Percentiles rank a stretch among this genome's conserved stretches.
Conservation (phyloP, 805 yeast species). For the Wickerhamiella cacticola region DNA sequence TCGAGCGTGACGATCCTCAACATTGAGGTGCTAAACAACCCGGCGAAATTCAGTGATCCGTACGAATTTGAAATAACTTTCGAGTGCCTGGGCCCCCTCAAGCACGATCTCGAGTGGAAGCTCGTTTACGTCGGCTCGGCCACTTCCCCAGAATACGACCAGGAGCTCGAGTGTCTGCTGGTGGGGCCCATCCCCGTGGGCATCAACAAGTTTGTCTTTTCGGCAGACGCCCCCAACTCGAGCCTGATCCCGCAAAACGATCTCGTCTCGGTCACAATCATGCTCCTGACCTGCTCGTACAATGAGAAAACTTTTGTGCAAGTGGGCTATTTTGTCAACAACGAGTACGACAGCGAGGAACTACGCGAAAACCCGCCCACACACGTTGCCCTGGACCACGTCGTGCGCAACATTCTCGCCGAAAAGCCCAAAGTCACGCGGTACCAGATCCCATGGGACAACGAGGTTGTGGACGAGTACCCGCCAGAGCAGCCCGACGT, state of each 20-base stretch:
- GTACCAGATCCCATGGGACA: slow-evolving; percentile 83
- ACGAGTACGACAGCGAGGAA: slow-evolving; percentile 91
- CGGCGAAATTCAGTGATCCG: slow-evolving; percentile 85
- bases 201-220: slow-evolving; percentile 78
- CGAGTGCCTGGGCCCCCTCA: slow-evolving; percentile 87
- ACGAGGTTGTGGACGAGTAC: slow-evolving; percentile 20
- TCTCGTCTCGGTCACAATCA: slow-evolving; percentile 88
- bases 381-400: slow-evolving; percentile 86
- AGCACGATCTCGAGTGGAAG: slow-evolving; percentile 93
- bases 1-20: slow-evolving; percentile 88
- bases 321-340: slow-evolving; percentile 95
- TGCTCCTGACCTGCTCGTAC: slow-evolving; percentile 82
- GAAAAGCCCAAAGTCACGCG: slow-evolving; percentile 97
- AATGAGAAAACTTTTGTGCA: slow-evolving; percentile 90
- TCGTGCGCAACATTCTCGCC: slow-evolving; percentile 85
- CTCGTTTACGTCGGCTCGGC: slow-evolving; percentile 94
- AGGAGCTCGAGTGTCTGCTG: slow-evolving; percentile 86
- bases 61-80: slow-evolving; percentile 96
- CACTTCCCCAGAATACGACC: slow-evolving; percentile 88
- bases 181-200: slow-evolving; percentile 99
- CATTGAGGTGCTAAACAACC: slow-evolving; percentile 84
- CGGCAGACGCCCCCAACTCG: slow-evolving; percentile 95
- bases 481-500: slow-evolving; percentile 26
- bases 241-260: slow-evolving; percentile 94
- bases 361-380: slow-evolving; percentile 86